Percentiles rank a stretch among this genome's conserved stretches.
These are phyloP conservation scores for Comarum palustre DNA, from an alignment of 306 rosid species.

Conservation along the genomic window DNA sequence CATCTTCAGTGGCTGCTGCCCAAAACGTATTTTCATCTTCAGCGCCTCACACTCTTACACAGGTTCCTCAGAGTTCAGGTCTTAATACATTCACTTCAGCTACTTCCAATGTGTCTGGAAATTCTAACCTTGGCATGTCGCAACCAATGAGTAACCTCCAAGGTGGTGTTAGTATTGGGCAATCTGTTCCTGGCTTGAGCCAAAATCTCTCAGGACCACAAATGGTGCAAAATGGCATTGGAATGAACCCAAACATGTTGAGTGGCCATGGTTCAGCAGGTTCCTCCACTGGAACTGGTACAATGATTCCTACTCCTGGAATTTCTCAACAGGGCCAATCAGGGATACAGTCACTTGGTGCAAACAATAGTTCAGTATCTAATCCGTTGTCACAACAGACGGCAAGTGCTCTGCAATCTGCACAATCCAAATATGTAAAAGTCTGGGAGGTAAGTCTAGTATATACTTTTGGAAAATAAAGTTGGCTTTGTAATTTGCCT, in stretches of 20 bases:
- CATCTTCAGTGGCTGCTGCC: slow-evolving; percentile 74
- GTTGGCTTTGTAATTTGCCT: slow-evolving; percentile 12
- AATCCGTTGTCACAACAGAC: slow-evolving; percentile 69
- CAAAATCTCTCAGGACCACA: slow-evolving; percentile 72
- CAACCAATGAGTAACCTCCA: slow-evolving; percentile 76
- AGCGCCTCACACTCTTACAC: slow-evolving; percentile 69
- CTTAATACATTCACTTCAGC: slow-evolving; percentile 62
- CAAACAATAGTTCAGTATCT: slow-evolving; percentile 57
- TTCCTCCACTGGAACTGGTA: slow-evolving; percentile 77
- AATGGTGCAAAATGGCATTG: slow-evolving; percentile 76
- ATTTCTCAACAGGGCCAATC: slow-evolving; percentile 80
- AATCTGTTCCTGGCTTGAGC: slow-evolving; percentile 62
- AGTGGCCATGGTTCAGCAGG: slow-evolving; percentile 68
- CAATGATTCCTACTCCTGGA: slow-evolving; percentile 98
- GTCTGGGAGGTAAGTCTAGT: slow-evolving; percentile 86
- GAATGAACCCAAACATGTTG: slow-evolving; percentile 77
- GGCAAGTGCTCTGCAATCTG: slow-evolving; percentile 58
- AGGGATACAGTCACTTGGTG: slow-evolving; percentile 63
- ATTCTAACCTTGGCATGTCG: slow-evolving; percentile 69
- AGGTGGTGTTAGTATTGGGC: slow-evolving; percentile 81
- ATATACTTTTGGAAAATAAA: slow-evolving; percentile 1
- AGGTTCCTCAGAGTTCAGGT: slow-evolving; percentile 71
- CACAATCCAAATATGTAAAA: slow-evolving; percentile 85
- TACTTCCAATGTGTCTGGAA: slow-evolving; percentile 66
- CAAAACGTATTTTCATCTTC: slow-evolving; percentile 80